Conservation (phyloP, 2,329 filamentous ascomycete species). For the Rhexocercosporidium sp. region DNA sequence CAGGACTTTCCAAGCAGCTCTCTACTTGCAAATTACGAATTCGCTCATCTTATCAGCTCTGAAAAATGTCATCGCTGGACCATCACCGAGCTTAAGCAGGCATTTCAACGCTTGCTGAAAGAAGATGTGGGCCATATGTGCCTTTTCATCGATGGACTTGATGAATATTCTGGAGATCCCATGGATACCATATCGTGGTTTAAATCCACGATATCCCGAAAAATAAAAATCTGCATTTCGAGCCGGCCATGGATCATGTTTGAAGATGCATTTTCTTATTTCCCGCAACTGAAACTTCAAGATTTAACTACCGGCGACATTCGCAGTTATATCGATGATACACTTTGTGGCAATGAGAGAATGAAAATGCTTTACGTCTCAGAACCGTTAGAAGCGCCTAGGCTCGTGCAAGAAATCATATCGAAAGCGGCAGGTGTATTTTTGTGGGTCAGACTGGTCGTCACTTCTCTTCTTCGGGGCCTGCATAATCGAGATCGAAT, state of each 20-base stretch:
- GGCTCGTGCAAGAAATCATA: slow-evolving; percentile 8
- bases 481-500: slow-evolving; percentile 18
- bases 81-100: background rate
- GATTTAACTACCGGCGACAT: slow-evolving; percentile 22
- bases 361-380: slow-evolving; percentile 1
- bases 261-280: slow-evolving; percentile 17
- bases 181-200: background rate
- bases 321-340: background rate
- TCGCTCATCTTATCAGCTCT: background rate
- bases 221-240: slow-evolving; percentile 29
- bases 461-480: slow-evolving; percentile 21
- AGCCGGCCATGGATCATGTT: slow-evolving; percentile 28
- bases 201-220: background rate
- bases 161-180: slow-evolving; percentile 27
- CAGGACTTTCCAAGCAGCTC: background rate
- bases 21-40: no score
- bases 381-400: background rate
- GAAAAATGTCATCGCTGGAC: slow-evolving; percentile 11
- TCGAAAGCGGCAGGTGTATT: slow-evolving; percentile 24
- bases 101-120: slow-evolving; percentile 5
- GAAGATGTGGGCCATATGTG: slow-evolving; percentile 14
- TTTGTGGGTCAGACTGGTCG: slow-evolving; percentile 27
- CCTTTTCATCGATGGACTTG: slow-evolving; percentile 32
- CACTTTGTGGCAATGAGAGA: background rate
- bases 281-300: slow-evolving; percentile 15